Conservation (phyloP, 805 yeast genomes). For the Peterozyma toletana region DNA sequence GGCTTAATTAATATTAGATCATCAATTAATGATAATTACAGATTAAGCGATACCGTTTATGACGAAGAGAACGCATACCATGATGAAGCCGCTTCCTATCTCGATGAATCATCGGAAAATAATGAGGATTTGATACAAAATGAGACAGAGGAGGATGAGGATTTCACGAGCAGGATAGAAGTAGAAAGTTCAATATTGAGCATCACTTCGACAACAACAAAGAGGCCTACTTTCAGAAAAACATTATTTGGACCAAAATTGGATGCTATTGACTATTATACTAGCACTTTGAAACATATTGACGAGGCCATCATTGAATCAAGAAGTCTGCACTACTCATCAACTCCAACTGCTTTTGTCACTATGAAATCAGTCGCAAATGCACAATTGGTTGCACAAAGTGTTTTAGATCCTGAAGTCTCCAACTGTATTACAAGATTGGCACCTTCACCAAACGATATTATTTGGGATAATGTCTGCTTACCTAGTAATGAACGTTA, state of each 20-base stretch:
- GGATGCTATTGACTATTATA: conserved; percentile 77
- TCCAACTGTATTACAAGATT: conserved; percentile 72
- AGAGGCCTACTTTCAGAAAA: conserved; percentile 55
- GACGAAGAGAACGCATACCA: conserved; percentile 9
- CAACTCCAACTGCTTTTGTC: conserved; percentile 87
- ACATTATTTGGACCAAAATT: conserved; percentile 63
- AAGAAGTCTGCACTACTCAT: conserved; percentile 61
- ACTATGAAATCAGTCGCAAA: conserved; percentile 94
- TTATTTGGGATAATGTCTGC: conserved; percentile 87
- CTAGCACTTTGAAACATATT: conserved; percentile 56
- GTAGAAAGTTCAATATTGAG: conserved; percentile 7
- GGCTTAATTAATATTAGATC: conserved; percentile 6
- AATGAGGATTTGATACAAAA: conserved; percentile 1
- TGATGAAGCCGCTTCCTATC: conserved; percentile 8
- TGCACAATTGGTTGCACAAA: conserved; percentile 96
- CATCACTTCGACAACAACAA: conserved; percentile 9
- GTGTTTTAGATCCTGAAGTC: conserved; percentile 86
- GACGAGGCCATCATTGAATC: conserved; percentile 67
- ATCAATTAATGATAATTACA: conserved; percentile 3
- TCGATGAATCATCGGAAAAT: conserved; percentile 9
- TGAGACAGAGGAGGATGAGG: not conserved
- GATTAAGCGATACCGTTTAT: not conserved
- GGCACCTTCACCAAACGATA: conserved; percentile 96
- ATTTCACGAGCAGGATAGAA: not conserved
- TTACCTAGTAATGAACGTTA: conserved; percentile 69